Conservation (phyloP, 345 rosid genomes). For the Sisymbrium altissimum region DNA sequence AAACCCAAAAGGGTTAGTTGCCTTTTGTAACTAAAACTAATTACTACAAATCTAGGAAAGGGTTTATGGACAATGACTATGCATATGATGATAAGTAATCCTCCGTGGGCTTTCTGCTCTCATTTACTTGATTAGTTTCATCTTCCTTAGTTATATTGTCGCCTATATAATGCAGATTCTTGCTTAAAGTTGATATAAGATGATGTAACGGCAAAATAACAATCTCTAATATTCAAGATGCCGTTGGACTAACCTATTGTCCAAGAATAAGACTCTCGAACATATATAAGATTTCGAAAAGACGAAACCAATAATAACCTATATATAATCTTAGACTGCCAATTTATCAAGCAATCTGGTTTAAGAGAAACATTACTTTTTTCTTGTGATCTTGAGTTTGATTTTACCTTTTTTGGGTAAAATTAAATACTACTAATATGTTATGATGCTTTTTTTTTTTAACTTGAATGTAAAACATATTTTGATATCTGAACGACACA, state of each 20-base stretch:
- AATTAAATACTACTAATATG: too few species aligned
- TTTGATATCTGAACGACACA: neutral
- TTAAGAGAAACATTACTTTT: neutral
- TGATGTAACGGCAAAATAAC: neutral
- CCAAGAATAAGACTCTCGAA: slow-evolving; percentile 6
- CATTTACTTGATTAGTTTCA: slow-evolving; percentile 19
- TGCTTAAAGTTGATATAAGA: neutral
- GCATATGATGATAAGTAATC: neutral
- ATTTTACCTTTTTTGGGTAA: too few species aligned
- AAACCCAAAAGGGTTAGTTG: neutral
- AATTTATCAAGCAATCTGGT: neutral
- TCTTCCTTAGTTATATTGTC: slow-evolving; percentile 20
- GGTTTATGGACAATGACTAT: slow-evolving; percentile 17
- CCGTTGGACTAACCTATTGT: slow-evolving; percentile 20
- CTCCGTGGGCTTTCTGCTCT: slow-evolving; percentile 2
- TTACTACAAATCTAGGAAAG: slow-evolving; percentile 22
- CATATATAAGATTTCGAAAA: slow-evolving; percentile 10
- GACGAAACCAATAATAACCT: neutral
- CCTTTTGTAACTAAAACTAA: neutral
- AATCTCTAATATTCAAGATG: slow-evolving; percentile 2
- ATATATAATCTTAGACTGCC: neutral
- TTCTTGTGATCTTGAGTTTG: too few species aligned
- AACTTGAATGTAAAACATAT: neutral
- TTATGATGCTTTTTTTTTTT: neutral
- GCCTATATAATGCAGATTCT: neutral